Base-by-base conservation (phyloP, 1,284 basidiomycete species). In the Trametes hirsuta region DNA sequence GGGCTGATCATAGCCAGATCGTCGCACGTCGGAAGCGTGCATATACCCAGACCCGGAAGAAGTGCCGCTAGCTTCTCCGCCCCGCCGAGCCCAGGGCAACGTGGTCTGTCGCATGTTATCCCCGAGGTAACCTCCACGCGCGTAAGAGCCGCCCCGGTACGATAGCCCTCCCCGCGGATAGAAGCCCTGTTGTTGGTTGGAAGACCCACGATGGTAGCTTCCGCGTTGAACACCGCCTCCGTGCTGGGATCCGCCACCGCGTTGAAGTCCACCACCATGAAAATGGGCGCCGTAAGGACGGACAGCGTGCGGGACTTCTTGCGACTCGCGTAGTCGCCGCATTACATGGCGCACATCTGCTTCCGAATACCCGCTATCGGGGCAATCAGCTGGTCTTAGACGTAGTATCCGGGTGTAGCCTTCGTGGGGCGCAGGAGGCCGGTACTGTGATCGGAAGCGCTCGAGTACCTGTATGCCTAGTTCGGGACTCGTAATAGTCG, bases 401-500 rank as follows among this genome's bases (percentile, higher is more conserved):
- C 75, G 75, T 46, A 88, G 68, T 65, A 89, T 80, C 53, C 82
- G 81, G 60, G 88, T 76, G 71, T 86, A 83, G 24, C 84, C 87
- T 76, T 91, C 89, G 39, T 76, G 68, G 40, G 79, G 65, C 24
- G 70, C 68, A 41, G 90, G 90, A n/a, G 75, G 69, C 65, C 76
- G 74, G 68, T 84, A 86, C 64, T 84, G 81, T 51, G 79, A 76
- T 55, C 80, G 80, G 72, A 91, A 89, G 53, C 82, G 82, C 58
- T 80, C 76, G 57, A 91, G 77, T 15, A 90, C 73, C 22, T 76
- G 72, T 58, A 87, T 68, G 8, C 84, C 88, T 44, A 83, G 76
- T 68, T 82, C 80, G 47, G 80, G 77, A 64, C 72, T 78, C 61
- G 75, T 84, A 71, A 91, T 90, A 57, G 90, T 91, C 51, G 89